Evolutionary conservation across 805 yeast species (phyloP), one percentile per base, ranked within the genome.

Genomic region (Teunomyces aglyptinius): DNA sequence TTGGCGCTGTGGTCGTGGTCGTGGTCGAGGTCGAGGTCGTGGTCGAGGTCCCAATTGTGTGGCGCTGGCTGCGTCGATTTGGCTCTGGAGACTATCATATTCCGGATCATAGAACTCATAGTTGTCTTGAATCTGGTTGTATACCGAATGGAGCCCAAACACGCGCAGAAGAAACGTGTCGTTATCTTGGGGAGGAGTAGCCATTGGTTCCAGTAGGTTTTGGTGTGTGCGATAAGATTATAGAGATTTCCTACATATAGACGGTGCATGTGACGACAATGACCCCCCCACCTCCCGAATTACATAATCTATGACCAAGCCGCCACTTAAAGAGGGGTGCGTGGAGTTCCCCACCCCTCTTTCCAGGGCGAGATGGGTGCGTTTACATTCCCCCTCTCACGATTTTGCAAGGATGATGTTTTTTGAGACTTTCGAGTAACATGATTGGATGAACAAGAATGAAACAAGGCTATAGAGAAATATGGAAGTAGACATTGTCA

Each of bases 141-240:
- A 73, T 8, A 72, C 63, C 6, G 77, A 71, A 46, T 71, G 70
- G 32, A 73, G 64, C 3, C 86, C 88, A 63, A 83, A 82, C 18
- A 83, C 85, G 35, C 87, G 69, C 7, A 85, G 81, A 49, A 83
- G 68, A 56, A 83, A 83, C 5, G 86, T 82, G 54, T 81, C 81
- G 39, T 22, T 36, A 10, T 36, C 28, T 36, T 36, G 19, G 8
- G 39, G 39, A 12, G 39, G 39, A n/a, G 39, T 36, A 12, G 39
- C 24, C 39, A 36, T 36, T n/a, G n/a, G n/a, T n/a, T n/a, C n/a
- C n/a, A n/a, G n/a, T n/a, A n/a, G n/a, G n/a, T n/a, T n/a, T n/a
- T n/a, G n/a, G n/a, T n/a, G n/a, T n/a, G n/a, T n/a, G n/a, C 39
- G 39, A 36, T 36, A 36, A 36, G 39, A 34, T 19, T 22, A n/a